A percentile compares a stretch with the other conserved stretches of the same genome.
phyloP scores from a whole-genome alignment of 2,329 filamentous ascomycete genomes.

The Phyllosticta capitalensis region DNA sequence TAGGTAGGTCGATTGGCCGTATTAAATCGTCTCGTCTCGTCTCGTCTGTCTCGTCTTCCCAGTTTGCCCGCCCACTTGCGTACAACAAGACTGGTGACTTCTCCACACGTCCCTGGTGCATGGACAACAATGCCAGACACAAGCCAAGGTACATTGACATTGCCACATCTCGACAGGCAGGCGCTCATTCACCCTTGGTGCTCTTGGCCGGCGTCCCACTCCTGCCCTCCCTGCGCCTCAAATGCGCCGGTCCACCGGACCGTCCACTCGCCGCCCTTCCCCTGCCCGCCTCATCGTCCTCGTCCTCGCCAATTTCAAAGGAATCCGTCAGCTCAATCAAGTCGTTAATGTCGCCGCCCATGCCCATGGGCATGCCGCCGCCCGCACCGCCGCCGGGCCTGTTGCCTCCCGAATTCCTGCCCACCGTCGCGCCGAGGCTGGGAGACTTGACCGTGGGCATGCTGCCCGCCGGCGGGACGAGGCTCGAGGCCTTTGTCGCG shows the following conservation, averaged over 20 bases:
- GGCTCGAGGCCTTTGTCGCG: constrained; percentile 48
- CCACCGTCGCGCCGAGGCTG: neutral
- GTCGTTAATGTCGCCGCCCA: constrained; percentile 46
- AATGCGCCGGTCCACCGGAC: neutral
- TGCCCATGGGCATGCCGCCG: neutral
- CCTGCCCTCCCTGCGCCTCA: constrained; percentile 4
- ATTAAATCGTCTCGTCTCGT: too few species aligned
- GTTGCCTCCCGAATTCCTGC: neutral
- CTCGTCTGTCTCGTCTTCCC: too few species aligned
- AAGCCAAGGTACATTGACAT: too few species aligned
- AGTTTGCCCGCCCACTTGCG: too few species aligned
- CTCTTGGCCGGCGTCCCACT: constrained; percentile 7
- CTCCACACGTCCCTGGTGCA: too few species aligned
- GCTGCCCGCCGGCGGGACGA: constrained; percentile 5
- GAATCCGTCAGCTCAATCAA: constrained; percentile 59
- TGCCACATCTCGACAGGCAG: too few species aligned
- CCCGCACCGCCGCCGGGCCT: neutral
- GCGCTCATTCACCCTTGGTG: constrained; percentile 9
- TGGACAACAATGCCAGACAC: too few species aligned
- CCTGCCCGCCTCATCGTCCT: constrained; percentile 12
- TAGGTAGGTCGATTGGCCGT: too few species aligned
- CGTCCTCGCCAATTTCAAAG: constrained; percentile 26
- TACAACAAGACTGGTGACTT: too few species aligned
- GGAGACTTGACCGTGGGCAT: neutral
- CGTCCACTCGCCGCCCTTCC: neutral